Evolutionary conservation across 2,329 filamentous ascomycete species (phyloP), one percentile per base, ranked within the genome.

Genomic region (Fusarium acutatum): DNA sequence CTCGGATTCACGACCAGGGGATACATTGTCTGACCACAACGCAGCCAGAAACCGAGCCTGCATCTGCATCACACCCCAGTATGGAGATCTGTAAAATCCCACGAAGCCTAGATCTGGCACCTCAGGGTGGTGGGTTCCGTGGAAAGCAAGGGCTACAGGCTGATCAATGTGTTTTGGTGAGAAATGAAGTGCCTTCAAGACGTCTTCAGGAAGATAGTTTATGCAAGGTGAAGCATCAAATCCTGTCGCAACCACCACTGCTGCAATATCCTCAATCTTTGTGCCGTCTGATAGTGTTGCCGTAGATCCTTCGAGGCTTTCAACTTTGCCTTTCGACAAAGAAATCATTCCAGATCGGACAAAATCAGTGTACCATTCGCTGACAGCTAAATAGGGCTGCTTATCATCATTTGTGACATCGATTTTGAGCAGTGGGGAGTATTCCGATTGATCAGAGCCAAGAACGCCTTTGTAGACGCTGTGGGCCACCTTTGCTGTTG

Each of bases 41-140:
- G 87, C 81, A 0, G 91, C 86, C 11, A 95, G 83, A 69, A 93
- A 87, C 2, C 92, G 88, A 6, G 94, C 91, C 81, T 97, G 94
- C 92, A 95, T 93, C 80, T 96, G 94, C 87, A 96, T 94, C 0
- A 95, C 90, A 2, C 92, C 92, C 94, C 94, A 97, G 80, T 94
- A 96, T 0, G 94, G 93, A 1, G 93, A 93, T 69, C 94, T 88
- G 78, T 97, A 97, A 81, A 95, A 94, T 1, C 94, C 94, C 3
- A 96, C 91, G 76, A 96, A 95, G 1, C 93, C 93, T 0, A 96
- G 82, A 11, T 88, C 88, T 0, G 91, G 88, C 0, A 95, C 81
- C 0, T 85, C 82, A 0, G 88, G 86, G 65, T 91, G 89, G 62
- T 91, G 84, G 0, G 91, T 91, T 3, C 88, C 89, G 72, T 93